A percentile compares a stretch with the other conserved stretches of the same genome.
Conservation (phyloP, 2,329 filamentous ascomycete species). For the Lizonia empirigonia region DNA sequence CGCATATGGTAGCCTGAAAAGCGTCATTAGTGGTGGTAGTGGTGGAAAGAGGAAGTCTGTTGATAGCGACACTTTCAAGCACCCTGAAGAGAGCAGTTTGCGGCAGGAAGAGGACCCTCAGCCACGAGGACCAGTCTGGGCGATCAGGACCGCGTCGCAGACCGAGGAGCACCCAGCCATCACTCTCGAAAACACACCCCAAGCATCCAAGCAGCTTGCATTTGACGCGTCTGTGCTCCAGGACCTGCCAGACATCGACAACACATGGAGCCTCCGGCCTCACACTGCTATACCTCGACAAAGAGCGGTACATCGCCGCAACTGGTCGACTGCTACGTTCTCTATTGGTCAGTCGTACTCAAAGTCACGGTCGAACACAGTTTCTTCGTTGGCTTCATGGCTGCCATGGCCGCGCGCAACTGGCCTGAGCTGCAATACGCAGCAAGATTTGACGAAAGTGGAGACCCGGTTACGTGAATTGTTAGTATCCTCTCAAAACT, state of each 20-base stretch:
- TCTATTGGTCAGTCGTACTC: slow-evolving; percentile 12
- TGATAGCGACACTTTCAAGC: slow-evolving; percentile 27
- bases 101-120: slow-evolving; percentile 16
- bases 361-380: slow-evolving; percentile 33
- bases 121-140: slow-evolving; percentile 34
- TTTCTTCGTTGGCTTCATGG: slow-evolving; percentile 44
- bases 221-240: slow-evolving; percentile 40
- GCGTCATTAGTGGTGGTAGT: slow-evolving; percentile 46
- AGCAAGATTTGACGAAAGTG: slow-evolving; percentile 38
- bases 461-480: slow-evolving; percentile 41
- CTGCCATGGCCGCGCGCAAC: slow-evolving; percentile 42
- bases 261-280: slow-evolving; percentile 14
- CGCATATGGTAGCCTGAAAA: slow-evolving; percentile 48
- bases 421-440: slow-evolving; percentile 19
- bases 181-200: slow-evolving; percentile 39
- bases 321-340: slow-evolving; percentile 30
- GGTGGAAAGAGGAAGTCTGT: slow-evolving; percentile 38
- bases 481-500: slow-evolving; percentile 33
- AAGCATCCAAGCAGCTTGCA: slow-evolving; percentile 45
- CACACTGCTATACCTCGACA: slow-evolving; percentile 20
- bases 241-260: slow-evolving; percentile 23
- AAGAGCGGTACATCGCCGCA: slow-evolving; percentile 27
- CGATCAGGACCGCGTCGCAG: slow-evolving; percentile 32
- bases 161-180: slow-evolving; percentile 39
- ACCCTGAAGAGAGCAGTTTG: slow-evolving; percentile 24